Percentiles rank a stretch among this genome's conserved stretches.
Evolutionary conservation across 148 eudicot genomes (phyloP).

Genomic region (Chenopodium quinoa): DNA sequence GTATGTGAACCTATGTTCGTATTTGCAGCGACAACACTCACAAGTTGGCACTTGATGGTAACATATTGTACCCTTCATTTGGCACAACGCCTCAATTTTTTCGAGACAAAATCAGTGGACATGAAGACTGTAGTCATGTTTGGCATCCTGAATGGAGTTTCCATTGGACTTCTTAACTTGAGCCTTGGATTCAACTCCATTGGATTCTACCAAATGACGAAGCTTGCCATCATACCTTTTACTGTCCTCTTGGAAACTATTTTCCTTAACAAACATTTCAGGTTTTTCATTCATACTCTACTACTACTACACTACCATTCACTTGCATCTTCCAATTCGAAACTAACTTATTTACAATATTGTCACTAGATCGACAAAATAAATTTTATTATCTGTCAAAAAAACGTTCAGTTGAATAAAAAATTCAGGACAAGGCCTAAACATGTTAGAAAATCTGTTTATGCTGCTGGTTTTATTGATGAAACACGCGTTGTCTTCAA

Average conservation of each 20-base stretch:
- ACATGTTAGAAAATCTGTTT: not conserved
- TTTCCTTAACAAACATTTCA: constrained; percentile 85
- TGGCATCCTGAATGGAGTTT: constrained; percentile 78
- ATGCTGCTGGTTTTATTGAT: too few relatives aligned
- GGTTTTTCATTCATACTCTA: constrained; percentile 32
- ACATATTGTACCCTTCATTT: constrained; percentile 79
- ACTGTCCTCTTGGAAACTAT: constrained; percentile 83
- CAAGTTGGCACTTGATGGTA: constrained; percentile 96
- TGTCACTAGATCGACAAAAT: too few relatives aligned
- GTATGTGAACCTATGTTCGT: not conserved
- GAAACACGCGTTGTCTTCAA: not conserved
- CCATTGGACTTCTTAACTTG: constrained; percentile 86
- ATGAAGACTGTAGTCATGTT: constrained; percentile 76
- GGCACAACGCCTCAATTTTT: constrained; percentile 72
- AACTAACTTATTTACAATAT: too few relatives aligned
- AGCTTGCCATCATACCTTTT: constrained; percentile 90
- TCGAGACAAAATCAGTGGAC: constrained; percentile 73
- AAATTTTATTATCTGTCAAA: too few relatives aligned
- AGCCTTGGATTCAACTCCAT: constrained; percentile 96
- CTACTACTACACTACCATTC: not conserved
- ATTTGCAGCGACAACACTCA: constrained; percentile 78
- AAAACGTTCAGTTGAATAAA: too few relatives aligned
- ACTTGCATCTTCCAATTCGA: too few relatives aligned
- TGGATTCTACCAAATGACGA: constrained; percentile 95
- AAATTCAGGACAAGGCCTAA: not conserved